Evolutionary conservation across 2,329 filamentous ascomycete genomes (phyloP).

Genomic region (Pseudocercospora ulei): DNA sequence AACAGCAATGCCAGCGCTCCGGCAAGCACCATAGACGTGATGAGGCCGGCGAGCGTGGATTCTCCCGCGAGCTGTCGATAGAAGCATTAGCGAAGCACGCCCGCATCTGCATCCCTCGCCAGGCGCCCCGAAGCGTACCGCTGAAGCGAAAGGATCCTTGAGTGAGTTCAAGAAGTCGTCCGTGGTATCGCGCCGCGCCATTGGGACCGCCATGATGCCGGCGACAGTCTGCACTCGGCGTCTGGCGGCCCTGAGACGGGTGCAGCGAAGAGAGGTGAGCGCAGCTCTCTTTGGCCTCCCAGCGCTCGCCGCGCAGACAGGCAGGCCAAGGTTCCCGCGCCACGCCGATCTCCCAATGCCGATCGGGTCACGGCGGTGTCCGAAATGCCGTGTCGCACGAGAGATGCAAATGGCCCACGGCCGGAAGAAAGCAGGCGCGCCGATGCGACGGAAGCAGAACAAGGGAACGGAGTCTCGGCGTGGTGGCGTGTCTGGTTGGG

Average conservation of each 20-base stretch:
- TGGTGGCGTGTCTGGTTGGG: too few species aligned
- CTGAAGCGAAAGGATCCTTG: conserved; percentile 11
- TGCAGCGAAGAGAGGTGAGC: neutral
- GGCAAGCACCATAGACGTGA: conserved; percentile 67
- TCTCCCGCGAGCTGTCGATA: conserved; percentile 44
- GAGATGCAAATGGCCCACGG: neutral
- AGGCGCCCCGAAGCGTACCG: conserved; percentile 4
- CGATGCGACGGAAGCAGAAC: neutral
- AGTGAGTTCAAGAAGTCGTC: conserved; percentile 11
- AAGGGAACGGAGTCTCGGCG: neutral
- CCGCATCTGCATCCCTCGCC: neutral
- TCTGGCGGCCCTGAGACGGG: conserved; percentile 9
- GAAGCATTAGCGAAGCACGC: neutral
- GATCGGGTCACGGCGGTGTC: neutral
- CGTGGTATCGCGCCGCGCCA: conserved; percentile 8
- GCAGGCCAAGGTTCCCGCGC: neutral
- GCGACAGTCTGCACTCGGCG: conserved; percentile 10
- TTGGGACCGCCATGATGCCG: conserved; percentile 14
- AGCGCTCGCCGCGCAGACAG: neutral
- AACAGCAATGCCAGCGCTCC: conserved; percentile 66
- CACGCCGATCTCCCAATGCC: neutral
- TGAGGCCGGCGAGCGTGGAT: conserved; percentile 69
- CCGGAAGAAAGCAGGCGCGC: neutral
- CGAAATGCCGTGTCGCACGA: conserved; percentile 8
- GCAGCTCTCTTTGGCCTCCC: too few species aligned